Base-by-base conservation (phyloP, 192 early-diverging fungal species). In the Cetraspora pellucida region DNA sequence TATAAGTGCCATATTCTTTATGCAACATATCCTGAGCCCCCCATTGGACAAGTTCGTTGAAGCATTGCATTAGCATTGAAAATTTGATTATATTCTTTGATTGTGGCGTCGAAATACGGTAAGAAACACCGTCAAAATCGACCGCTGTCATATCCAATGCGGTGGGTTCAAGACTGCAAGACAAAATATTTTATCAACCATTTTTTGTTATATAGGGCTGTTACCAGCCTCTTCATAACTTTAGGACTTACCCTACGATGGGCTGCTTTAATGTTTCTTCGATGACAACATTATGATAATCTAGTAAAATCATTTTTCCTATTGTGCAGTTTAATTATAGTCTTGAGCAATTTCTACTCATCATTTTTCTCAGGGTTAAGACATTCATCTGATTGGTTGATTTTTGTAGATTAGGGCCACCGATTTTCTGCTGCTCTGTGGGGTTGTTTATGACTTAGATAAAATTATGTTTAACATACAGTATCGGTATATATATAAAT, bases 41-140 rank as follows among this genome's bases (percentile, higher is more conserved):
- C 79, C 92, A 96, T 28, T 72, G 64, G 27, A 88, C 77, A 21
- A 97, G 90, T 77, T 99, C 93, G 45, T 83, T 78, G 81, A 83
- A 98, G 84, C 97, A 97, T 70, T 81, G 83, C 92, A 96, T 94
- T 37, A 80, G 82, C 76, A 99, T 91, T 8, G 95, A 97, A 72
- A 99, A 84, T 25, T 75, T 77, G 28, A 95, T 79, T 37, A 88
- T 79, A 14, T 80, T 80, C 49, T 82, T 83, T 58, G 78, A 77
- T n/a, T 80, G 79, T 31, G 87, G 78, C 14, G 93, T 95, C 37
- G 91, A 85, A 73, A 98, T 76, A 71, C 87, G 88, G 87, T 97
- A 99, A 16, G 88, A 83, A 27, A 98, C 97, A 61, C 96, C 96
- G 87, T 99, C 98, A 86, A 99, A 98, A 83, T 99, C 98, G 43